These are phyloP conservation scores for Shiraia sp. DNA, from an alignment of 2,329 filamentous ascomycete genomes.

Conservation along the genomic window DNA sequence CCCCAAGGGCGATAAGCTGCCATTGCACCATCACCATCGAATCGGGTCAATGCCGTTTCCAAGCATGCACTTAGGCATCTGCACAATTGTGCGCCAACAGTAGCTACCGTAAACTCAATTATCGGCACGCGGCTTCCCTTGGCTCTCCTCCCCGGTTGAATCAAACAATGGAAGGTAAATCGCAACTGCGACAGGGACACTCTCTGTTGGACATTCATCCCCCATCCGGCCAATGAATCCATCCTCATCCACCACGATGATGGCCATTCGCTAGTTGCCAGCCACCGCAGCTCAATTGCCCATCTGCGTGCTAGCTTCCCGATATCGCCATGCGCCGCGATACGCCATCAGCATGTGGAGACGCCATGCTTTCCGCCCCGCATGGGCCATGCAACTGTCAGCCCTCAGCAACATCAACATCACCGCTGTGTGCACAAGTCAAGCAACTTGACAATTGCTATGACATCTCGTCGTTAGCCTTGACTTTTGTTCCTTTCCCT, in stretches of 20 bases:
- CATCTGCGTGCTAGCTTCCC: constrained; percentile 14
- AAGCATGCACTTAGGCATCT: too few species aligned
- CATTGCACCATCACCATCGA: background rate
- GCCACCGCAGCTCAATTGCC: background rate
- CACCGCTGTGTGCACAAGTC: too few species aligned
- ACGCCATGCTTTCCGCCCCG: constrained; percentile 15
- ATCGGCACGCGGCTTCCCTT: too few species aligned
- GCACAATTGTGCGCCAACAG: too few species aligned
- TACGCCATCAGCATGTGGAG: constrained; percentile 11
- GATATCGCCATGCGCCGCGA: constrained; percentile 15
- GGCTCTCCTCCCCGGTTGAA: too few species aligned
- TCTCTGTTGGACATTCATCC: constrained; percentile 6
- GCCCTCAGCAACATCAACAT: constrained; percentile 8
- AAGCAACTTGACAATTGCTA: too few species aligned
- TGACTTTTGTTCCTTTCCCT: constrained; percentile 25
- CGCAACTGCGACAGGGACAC: too few species aligned
- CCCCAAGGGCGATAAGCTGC: constrained; percentile 1
- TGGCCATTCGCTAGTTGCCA: constrained; percentile 10
- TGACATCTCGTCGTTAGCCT: constrained; percentile 30
- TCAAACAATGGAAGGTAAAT: too few species aligned
- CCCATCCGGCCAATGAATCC: constrained; percentile 10
- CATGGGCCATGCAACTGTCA: constrained; percentile 7
- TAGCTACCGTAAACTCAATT: too few species aligned
- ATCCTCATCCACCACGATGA: constrained; percentile 5
- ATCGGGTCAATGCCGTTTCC: background rate